phyloP scores from a whole-genome alignment of 208 protist species.

The Leishmania guyanensis region DNA sequence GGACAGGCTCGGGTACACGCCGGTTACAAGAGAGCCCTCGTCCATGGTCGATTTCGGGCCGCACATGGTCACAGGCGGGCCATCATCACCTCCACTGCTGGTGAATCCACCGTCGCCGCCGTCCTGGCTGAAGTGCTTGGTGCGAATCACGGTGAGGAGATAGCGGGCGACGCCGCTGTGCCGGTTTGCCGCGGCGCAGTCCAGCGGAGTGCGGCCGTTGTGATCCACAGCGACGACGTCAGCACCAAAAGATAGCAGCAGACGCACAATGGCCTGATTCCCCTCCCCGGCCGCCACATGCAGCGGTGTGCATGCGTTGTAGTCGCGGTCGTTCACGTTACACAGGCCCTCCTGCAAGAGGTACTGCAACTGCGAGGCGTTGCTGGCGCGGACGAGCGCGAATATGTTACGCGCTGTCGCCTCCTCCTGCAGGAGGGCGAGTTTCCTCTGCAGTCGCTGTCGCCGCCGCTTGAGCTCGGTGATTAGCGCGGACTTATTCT shows the following conservation, averaged over 20 bases:
- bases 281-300: constrained; percentile 85
- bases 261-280: constrained; percentile 71
- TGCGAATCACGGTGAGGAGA: constrained; percentile 60
- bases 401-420: constrained; percentile 77
- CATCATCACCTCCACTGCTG: constrained; percentile 5
- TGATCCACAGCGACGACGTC: constrained; percentile 73
- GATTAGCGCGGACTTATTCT: constrained; percentile 60
- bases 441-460: constrained; percentile 51
- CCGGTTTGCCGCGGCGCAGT: constrained; percentile 82
- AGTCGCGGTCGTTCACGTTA: constrained; percentile 83
- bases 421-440: constrained; percentile 57
- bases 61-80: neutral
- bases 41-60: neutral
- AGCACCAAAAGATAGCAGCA: constrained; percentile 84
- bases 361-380: constrained; percentile 76
- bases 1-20: neutral
- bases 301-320: constrained; percentile 88
- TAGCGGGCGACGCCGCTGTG: constrained; percentile 74
- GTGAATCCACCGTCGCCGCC: neutral
- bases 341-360: constrained; percentile 65
- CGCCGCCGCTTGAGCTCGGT: constrained; percentile 73
- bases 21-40: neutral
- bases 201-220: constrained; percentile 79
- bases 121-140: constrained; percentile 17
- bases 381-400: constrained; percentile 77